Percentiles rank a stretch among this genome's conserved stretches.
These are phyloP conservation scores for Silene uniflora DNA, from an alignment of 148 eudicot species.

Conservation along the genomic window DNA sequence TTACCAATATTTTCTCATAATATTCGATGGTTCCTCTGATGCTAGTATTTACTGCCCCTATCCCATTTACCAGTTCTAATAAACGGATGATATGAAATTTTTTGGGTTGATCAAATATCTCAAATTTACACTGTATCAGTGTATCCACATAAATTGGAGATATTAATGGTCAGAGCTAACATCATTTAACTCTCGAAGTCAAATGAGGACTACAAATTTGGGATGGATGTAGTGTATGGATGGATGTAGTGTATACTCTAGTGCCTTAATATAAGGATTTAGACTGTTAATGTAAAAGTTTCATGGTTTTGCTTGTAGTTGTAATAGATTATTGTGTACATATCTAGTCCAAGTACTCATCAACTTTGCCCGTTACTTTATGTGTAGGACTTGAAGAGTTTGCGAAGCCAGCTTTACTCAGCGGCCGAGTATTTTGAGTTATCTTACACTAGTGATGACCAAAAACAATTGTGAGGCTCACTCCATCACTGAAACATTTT, in stretches of 20 bases:
- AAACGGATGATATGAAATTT: too few species aligned
- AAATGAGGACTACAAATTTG: too few species aligned
- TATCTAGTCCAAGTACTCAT: neutral
- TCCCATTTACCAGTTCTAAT: too few species aligned
- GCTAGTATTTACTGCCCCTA: too few species aligned
- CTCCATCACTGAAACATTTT: neutral
- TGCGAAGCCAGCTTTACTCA: conserved; percentile 79
- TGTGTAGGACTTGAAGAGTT: conserved; percentile 80
- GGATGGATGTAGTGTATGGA: too few species aligned
- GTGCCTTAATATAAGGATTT: neutral
- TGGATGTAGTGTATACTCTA: neutral
- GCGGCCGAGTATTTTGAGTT: conserved; percentile 95
- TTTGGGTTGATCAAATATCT: too few species aligned
- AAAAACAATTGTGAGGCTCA: conserved; percentile 70
- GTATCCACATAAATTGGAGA: too few species aligned
- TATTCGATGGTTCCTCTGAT: too few species aligned
- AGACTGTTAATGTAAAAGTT: neutral
- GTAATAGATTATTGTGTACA: neutral
- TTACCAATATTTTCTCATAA: too few species aligned
- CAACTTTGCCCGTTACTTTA: conserved; percentile 21
- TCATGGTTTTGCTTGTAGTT: neutral
- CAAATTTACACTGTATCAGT: too few species aligned
- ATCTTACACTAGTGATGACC: conserved; percentile 74
- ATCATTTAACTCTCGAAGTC: too few species aligned
- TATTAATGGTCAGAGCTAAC: too few species aligned